phyloP scores from a whole-genome alignment of 1,139 yeast species.

The Yamadazyma triangularis region DNA sequence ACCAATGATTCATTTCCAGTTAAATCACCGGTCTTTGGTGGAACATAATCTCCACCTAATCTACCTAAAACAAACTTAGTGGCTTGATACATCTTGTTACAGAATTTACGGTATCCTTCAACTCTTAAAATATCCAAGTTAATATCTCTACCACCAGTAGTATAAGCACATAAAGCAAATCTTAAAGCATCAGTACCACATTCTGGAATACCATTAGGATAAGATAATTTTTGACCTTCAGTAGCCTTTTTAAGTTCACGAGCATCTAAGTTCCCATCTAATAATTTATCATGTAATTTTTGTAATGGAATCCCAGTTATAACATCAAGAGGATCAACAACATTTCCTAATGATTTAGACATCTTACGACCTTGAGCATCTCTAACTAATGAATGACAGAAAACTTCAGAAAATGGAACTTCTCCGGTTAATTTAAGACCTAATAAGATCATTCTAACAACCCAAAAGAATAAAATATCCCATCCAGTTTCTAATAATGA shows the following conservation, averaged over 20 bases:
- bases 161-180: slow-evolving; percentile 96
- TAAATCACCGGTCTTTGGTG: slow-evolving; percentile 58
- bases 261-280: slow-evolving; percentile 82
- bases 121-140: slow-evolving; percentile 94
- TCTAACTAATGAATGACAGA: slow-evolving; percentile 97
- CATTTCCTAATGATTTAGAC: slow-evolving; percentile 97
- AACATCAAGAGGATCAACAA: slow-evolving; percentile 92
- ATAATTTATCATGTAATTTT: slow-evolving; percentile 73
- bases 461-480: slow-evolving; percentile 99
- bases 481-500: slow-evolving; percentile 96
- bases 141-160: slow-evolving; percentile 98
- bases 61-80: slow-evolving; percentile 94
- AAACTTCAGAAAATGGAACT: slow-evolving; percentile 92
- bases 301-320: slow-evolving; percentile 82
- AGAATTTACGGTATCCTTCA: slow-evolving; percentile 98
- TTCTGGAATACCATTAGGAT: slow-evolving; percentile 97
- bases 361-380: slow-evolving; percentile 99
- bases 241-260: slow-evolving; percentile 83
- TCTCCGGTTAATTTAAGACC: slow-evolving; percentile 88
- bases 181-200: slow-evolving; percentile 99
- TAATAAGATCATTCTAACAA: slow-evolving; percentile 89
- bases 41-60: slow-evolving; percentile 81
- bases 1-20: slow-evolving; percentile 87
- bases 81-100: slow-evolving; percentile 98
- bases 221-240: slow-evolving; percentile 82